These are phyloP conservation scores for Chaetomium tenue DNA, from an alignment of 495 filamentous ascomycete species.

Conservation along the genomic window DNA sequence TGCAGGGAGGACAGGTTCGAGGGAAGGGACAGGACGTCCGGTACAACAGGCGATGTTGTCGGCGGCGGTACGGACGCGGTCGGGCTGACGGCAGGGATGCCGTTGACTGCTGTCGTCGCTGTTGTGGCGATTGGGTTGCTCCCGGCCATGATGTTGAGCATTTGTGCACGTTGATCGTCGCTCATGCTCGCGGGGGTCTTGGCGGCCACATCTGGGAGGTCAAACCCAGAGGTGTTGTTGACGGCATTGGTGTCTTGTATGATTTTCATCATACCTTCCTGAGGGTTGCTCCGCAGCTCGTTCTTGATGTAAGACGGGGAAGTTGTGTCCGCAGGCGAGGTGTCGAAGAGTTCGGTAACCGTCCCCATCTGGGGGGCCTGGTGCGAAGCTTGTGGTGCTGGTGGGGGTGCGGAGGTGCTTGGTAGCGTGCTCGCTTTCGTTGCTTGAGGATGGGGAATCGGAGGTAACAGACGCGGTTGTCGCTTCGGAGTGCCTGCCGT, in stretches of 20 bases:
- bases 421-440: constrained; percentile 33
- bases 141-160: constrained; percentile 74
- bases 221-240: constrained; percentile 48
- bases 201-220: constrained; percentile 75
- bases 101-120: constrained; percentile 8
- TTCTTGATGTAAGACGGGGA: constrained; percentile 47
- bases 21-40: constrained; percentile 46
- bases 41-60: constrained; percentile 23
- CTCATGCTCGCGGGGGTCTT: constrained; percentile 68
- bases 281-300: constrained; percentile 51
- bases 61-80: constrained; percentile 29
- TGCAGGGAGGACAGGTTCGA: constrained; percentile 59
- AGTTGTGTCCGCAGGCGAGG: constrained; percentile 38
- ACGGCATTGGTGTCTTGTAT: constrained; percentile 77
- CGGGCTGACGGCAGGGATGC: constrained; percentile 15
- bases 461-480: constrained; percentile 47
- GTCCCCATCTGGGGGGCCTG: constrained; percentile 42
- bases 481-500: constrained; percentile 46
- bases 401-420: constrained; percentile 32
- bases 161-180: constrained; percentile 70
- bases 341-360: constrained; percentile 51
- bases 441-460: constrained; percentile 40
- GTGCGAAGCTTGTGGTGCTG: constrained; percentile 25
- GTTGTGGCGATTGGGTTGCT: constrained; percentile 16
- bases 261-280: constrained; percentile 81